Percentiles rank a stretch among this genome's conserved stretches.
These are phyloP conservation scores for Nothopassalora personata DNA, from an alignment of 2,329 filamentous ascomycete species.

Conservation along the genomic window DNA sequence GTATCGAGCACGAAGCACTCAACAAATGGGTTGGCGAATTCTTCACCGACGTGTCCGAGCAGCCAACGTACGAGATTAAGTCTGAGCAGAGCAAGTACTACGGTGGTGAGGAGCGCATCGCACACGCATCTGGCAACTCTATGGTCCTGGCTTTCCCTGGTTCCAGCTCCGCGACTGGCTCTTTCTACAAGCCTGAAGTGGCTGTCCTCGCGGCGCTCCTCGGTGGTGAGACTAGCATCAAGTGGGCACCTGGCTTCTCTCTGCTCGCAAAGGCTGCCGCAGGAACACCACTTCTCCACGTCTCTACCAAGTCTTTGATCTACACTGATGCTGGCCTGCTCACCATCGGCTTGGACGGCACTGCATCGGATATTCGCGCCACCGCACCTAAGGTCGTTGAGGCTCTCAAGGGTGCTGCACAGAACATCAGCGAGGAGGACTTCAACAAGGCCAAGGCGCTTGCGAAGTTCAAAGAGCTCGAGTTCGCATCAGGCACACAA, in stretches of 20 bases:
- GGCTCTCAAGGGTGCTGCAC: constrained; percentile 71
- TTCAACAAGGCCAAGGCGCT: constrained; percentile 86
- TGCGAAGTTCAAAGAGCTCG: constrained; percentile 88
- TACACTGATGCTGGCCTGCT: constrained; percentile 96
- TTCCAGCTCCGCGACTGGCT: constrained; percentile 66
- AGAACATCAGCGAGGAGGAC: constrained; percentile 70
- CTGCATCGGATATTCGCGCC: constrained; percentile 65
- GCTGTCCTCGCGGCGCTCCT: constrained; percentile 83
- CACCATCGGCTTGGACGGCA: constrained; percentile 72
- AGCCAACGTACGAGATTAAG: constrained; percentile 50
- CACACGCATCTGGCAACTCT: constrained; percentile 71
- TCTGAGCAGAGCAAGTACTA: constrained; percentile 74
- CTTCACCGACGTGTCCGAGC: constrained; percentile 66
- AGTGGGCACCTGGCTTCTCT: constrained; percentile 92
- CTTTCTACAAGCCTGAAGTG: constrained; percentile 81
- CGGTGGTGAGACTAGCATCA: constrained; percentile 84
- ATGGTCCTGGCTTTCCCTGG: constrained; percentile 90
- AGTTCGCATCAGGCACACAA: constrained; percentile 71
- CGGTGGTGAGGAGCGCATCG: constrained; percentile 88
- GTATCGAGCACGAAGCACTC: constrained; percentile 68
- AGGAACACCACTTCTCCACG: constrained; percentile 59
- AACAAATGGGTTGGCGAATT: constrained; percentile 90
- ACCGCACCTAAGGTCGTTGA: constrained; percentile 74
- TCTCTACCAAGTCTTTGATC: constrained; percentile 69
- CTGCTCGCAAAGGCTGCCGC: constrained; percentile 75